Percentiles rank a stretch among this genome's conserved stretches.
Conservation (phyloP, 2,329 filamentous ascomycete species). For the Penicillium olsonii region DNA sequence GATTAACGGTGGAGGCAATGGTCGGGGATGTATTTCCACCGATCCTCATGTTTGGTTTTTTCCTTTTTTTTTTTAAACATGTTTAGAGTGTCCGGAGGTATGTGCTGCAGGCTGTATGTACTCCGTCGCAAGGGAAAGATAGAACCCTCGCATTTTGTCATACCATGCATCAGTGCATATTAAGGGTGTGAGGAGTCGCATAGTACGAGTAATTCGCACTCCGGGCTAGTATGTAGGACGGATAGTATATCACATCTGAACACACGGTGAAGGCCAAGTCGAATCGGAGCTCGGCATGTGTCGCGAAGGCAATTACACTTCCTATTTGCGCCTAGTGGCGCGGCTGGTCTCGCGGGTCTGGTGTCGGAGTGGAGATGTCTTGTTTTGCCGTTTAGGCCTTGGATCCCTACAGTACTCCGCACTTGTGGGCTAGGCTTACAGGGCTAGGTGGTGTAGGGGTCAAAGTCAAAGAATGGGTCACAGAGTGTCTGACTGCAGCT, state of each 20-base stretch:
- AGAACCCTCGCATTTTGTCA: not conserved
- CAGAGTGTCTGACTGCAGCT: constrained; percentile 22
- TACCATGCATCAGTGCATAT: not conserved
- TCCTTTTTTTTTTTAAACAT: not conserved
- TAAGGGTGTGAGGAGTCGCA: not conserved
- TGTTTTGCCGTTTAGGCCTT: too few relatives aligned
- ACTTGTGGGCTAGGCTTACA: too few relatives aligned
- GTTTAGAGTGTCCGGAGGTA: not conserved
- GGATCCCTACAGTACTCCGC: too few relatives aligned
- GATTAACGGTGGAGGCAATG: not conserved
- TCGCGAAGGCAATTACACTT: constrained; percentile 3
- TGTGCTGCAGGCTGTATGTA: not conserved
- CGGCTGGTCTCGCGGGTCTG: too few relatives aligned
- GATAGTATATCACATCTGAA: constrained; percentile 12
- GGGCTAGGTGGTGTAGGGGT: too few relatives aligned
- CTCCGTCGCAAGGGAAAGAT: not conserved
- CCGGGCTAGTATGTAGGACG: not conserved
- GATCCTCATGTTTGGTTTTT: not conserved
- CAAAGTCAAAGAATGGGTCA: not conserved
- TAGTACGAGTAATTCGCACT: not conserved
- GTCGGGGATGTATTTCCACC: constrained; percentile 1
- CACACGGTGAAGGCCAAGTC: constrained; percentile 2
- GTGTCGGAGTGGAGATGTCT: too few relatives aligned
- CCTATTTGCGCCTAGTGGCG: not conserved
- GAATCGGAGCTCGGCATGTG: constrained; percentile 4